Conservation (phyloP, 441 rosid genomes). For the Pelargonium myrrhifolium region DNA sequence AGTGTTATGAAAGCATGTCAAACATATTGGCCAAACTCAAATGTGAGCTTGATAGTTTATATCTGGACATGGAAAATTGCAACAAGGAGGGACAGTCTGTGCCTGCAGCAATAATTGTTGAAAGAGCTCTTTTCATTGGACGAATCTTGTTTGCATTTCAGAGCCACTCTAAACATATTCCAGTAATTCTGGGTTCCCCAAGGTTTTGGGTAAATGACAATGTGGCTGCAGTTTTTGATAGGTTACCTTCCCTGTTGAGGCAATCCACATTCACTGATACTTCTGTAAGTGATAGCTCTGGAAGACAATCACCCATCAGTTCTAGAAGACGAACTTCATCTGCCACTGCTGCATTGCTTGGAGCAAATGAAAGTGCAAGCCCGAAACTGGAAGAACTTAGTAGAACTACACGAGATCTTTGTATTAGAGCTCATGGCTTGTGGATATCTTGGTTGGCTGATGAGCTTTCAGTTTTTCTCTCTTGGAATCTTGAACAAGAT, state of each 20-base stretch:
- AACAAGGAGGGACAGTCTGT: conserved; percentile 31
- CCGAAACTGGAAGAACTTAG: conserved; percentile 69
- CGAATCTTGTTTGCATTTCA: conserved; percentile 82
- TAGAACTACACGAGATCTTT: conserved; percentile 52
- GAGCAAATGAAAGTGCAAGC: conserved; percentile 74
- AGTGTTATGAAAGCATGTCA: conserved; percentile 71
- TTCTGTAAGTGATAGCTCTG: conserved; percentile 40
- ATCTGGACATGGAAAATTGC: conserved; percentile 40
- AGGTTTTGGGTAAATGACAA: conserved; percentile 83
- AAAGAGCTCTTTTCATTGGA: conserved; percentile 86
- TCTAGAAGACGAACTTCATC: conserved; percentile 63
- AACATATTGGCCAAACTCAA: conserved; percentile 53
- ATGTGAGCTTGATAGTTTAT: conserved; percentile 55
- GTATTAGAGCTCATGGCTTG: conserved; percentile 76
- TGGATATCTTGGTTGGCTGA: conserved; percentile 88
- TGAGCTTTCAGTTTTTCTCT: conserved; percentile 76
- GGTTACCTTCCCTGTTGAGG: conserved; percentile 55
- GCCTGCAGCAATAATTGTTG: conserved; percentile 58
- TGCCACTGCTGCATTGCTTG: conserved; percentile 77
- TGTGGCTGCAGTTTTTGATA: conserved; percentile 53
- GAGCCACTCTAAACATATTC: conserved; percentile 76
- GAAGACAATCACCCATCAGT: conserved; percentile 40
- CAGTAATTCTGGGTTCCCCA: conserved; percentile 83
- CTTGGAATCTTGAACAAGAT: conserved; percentile 61
- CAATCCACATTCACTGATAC: conserved; percentile 45